phyloP scores from a whole-genome alignment of 306 rosid species.

The Sesbania bispinosa region DNA sequence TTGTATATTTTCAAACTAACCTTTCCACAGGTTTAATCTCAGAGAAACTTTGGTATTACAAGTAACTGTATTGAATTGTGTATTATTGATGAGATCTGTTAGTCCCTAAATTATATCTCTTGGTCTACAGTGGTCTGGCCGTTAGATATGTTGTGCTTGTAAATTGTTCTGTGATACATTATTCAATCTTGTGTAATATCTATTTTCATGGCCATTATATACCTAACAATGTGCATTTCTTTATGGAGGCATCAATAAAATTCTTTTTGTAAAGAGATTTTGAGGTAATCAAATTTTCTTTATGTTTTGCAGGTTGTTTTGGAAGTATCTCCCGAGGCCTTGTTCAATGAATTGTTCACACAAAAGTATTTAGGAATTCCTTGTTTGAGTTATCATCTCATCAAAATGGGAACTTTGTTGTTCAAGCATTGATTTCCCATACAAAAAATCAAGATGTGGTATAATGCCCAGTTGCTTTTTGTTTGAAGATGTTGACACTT shows the following conservation, averaged over 20 bases:
- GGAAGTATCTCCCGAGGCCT: slow-evolving; percentile 83
- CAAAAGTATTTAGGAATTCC: slow-evolving; percentile 64
- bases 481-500: not conserved
- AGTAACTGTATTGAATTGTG: not conserved
- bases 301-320: slow-evolving; percentile 69
- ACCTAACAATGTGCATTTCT: not conserved
- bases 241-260: not conserved
- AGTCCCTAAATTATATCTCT: not conserved
- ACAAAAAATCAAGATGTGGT: slow-evolving; percentile 57
- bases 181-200: not conserved
- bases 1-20: slow-evolving; percentile 6
- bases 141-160: slow-evolving; percentile 20
- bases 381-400: slow-evolving; percentile 76
- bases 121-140: slow-evolving; percentile 10
- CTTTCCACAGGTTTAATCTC: not conserved
- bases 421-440: slow-evolving; percentile 85
- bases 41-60: not conserved
- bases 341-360: slow-evolving; percentile 66
- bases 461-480: slow-evolving; percentile 21
- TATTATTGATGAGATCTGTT: not conserved
- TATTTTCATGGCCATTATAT: slow-evolving; percentile 5
- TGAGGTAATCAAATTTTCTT: not conserved
- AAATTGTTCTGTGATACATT: not conserved
- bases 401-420: slow-evolving; percentile 83
- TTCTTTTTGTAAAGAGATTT: slow-evolving; percentile 9